Conservation (phyloP, 129 eudicot species). For the Smallanthus sonchifolius region DNA sequence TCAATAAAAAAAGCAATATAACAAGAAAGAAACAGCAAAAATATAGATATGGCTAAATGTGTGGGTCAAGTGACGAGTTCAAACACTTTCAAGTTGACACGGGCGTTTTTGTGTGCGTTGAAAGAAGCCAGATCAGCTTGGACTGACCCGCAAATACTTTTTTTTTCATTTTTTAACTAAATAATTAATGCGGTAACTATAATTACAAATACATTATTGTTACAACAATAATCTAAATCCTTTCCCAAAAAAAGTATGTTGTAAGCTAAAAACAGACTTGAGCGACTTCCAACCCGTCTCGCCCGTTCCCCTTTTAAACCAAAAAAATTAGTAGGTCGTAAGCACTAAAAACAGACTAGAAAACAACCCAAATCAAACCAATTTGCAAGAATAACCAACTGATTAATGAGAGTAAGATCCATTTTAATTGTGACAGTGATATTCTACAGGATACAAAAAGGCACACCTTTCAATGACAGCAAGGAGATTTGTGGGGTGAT, state of each 20-base stretch:
- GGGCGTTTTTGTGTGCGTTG: neutral
- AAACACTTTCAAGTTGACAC: neutral
- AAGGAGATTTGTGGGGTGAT: constrained; percentile 88
- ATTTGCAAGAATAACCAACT: neutral
- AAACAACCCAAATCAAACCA: neutral
- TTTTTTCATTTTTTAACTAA: neutral
- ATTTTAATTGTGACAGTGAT: neutral
- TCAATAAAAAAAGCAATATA: neutral
- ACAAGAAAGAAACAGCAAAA: neutral
- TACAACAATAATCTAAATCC: neutral
- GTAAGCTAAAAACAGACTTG: too few species aligned
- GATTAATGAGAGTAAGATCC: neutral
- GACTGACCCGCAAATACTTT: neutral
- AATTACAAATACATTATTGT: neutral
- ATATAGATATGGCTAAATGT: neutral
- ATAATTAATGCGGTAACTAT: neutral
- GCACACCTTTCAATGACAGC: constrained; percentile 84
- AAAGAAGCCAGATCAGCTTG: neutral
- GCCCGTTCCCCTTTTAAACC: neutral
- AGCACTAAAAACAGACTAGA: neutral
- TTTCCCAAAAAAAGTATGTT: too few species aligned
- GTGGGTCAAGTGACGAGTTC: neutral
- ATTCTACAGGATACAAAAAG: constrained; percentile 5
- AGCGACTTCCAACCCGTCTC: neutral
- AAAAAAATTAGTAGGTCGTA: neutral